Conservation (phyloP, 1,139 yeast species). For the Protomyces lactucae-debilis region DNA sequence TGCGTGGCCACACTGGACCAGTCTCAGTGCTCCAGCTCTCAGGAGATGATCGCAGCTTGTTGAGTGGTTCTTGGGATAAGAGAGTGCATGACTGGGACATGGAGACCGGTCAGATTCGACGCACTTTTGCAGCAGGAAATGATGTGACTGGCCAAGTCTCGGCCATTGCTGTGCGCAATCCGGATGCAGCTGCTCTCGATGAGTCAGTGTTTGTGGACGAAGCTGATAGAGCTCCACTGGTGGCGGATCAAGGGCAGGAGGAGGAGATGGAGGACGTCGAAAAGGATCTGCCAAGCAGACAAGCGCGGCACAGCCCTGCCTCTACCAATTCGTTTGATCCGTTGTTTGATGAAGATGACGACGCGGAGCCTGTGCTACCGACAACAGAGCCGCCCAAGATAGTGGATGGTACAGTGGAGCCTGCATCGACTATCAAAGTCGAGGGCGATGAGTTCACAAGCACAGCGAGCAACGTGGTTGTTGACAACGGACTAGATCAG, state of each 20-base stretch:
- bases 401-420: neutral
- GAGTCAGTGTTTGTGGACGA: neutral
- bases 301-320: constrained; percentile 2
- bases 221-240: neutral
- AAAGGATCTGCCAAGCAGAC: neutral
- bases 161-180: constrained; percentile 71
- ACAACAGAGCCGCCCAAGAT: neutral
- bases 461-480: neutral
- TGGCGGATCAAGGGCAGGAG: neutral
- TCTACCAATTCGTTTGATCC: constrained; percentile 61
- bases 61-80: constrained; percentile 92
- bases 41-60: constrained; percentile 53
- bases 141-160: constrained; percentile 72
- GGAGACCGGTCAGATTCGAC: constrained; percentile 57
- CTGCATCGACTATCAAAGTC: neutral
- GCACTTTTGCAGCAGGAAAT: constrained; percentile 40
- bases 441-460: neutral
- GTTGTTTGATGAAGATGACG: constrained; percentile 75
- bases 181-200: constrained; percentile 28
- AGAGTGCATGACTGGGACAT: constrained; percentile 78
- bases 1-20: constrained; percentile 65
- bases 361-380: constrained; percentile 40
- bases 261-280: neutral
- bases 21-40: constrained; percentile 68
- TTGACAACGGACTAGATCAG: constrained; percentile 7